Evolutionary conservation across 176 grass and related monocot genomes (phyloP).

Genomic region (Bromus sterilis): DNA sequence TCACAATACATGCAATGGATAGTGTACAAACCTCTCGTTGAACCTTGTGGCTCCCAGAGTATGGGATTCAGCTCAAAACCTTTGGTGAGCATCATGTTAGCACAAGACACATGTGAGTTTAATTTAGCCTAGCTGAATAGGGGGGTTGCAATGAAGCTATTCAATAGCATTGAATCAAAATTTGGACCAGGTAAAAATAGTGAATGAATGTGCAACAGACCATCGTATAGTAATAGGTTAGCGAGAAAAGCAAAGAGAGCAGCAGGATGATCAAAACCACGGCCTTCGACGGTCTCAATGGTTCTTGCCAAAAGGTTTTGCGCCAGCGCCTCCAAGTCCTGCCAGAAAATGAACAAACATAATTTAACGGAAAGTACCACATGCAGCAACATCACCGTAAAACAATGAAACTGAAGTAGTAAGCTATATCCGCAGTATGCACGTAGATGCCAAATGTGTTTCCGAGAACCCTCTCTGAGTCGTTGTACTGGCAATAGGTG

Average conservation of each 20-base stretch:
- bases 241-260: constrained; percentile 74
- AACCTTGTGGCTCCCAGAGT: constrained; percentile 58
- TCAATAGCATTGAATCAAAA: background rate
- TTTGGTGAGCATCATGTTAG: constrained; percentile 88
- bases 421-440: constrained; percentile 70
- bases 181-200: background rate
- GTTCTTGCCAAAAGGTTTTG: constrained; percentile 83
- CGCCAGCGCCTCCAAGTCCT: constrained; percentile 92
- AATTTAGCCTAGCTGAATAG: background rate
- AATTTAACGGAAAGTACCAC: background rate
- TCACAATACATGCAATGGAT: constrained; percentile 85
- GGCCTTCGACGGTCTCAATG: constrained; percentile 88
- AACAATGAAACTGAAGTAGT: background rate
- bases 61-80: constrained; percentile 95
- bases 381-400: background rate
- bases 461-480: constrained; percentile 84
- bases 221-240: constrained; percentile 86
- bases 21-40: constrained; percentile 89
- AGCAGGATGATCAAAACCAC: constrained; percentile 82
- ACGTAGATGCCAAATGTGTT: constrained; percentile 99
- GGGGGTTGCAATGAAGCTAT: background rate
- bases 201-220: background rate
- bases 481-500: constrained; percentile 79
- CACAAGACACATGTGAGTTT: background rate
- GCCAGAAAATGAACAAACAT: background rate